Conservation (phyloP, 352 stramenopile genomes). For the Phytopythium ostracodes region DNA sequence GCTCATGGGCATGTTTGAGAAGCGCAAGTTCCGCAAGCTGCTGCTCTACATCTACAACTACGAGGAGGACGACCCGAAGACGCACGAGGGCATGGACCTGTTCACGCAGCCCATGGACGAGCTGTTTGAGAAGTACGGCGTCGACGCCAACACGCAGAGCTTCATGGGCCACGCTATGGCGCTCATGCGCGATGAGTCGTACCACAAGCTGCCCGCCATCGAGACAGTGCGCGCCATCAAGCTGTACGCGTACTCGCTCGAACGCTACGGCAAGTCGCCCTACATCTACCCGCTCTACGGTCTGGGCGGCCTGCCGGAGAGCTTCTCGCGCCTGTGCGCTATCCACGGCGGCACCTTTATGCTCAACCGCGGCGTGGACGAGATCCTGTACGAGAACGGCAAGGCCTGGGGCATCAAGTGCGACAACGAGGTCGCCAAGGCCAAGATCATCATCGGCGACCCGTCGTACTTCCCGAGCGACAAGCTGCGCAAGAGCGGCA, state of each 20-base stretch:
- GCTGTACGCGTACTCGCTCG: constrained; percentile 98
- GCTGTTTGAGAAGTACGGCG: constrained; percentile 97
- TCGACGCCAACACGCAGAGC: constrained; percentile 97
- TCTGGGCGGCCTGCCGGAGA: constrained; percentile 96
- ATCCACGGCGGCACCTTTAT: constrained; percentile 99
- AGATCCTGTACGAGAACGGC: constrained; percentile 92
- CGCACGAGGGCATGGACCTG: constrained; percentile 91
- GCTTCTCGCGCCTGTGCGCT: constrained; percentile 98
- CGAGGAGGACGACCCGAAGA: constrained; percentile 90
- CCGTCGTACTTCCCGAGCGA: constrained; percentile 96
- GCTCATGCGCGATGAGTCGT: constrained; percentile 92
- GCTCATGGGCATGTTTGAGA: constrained; percentile 99
- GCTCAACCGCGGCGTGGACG: constrained; percentile 96
- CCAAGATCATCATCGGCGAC: constrained; percentile 97
- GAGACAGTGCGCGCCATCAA: constrained; percentile 96
- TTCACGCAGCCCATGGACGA: constrained; percentile 97
- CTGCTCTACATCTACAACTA: constrained; percentile 98
- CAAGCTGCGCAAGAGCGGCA: constrained; percentile 92
- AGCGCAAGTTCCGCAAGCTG: constrained; percentile 98
- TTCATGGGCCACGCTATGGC: constrained; percentile 99
- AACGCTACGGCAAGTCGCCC: constrained; percentile 95
- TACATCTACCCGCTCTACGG: constrained; percentile 99
- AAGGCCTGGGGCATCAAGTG: constrained; percentile 92
- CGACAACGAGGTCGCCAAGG: constrained; percentile 95
- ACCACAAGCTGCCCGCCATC: constrained; percentile 85